Base-by-base conservation (phyloP, 139 green algal species). In the Chlorella vulgaris region DNA sequence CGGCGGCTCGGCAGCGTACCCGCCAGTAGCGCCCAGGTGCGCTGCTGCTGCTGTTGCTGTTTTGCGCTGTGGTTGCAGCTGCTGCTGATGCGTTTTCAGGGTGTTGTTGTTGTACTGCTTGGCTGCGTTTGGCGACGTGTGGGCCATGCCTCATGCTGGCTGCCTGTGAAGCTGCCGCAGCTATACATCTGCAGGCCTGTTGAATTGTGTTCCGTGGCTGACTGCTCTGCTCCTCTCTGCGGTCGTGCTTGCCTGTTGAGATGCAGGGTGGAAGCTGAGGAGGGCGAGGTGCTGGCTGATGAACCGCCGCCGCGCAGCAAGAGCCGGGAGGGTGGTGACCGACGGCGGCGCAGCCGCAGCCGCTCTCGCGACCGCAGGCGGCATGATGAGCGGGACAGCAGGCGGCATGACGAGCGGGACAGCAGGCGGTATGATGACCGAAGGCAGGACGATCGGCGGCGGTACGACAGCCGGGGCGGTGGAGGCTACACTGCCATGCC, bases 301-400 rank as follows among this genome's bases (percentile, higher is more conserved):
- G n/a, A 2, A 0, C 29, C 0, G 31, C 40, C 19, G 36, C 31
- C 19, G 10, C 66, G 36, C 10, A 73, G 66, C 33, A 22, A 36
- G 18, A 29, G n/a, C 8, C 33, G 66, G 36, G n/a, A 67, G 1
- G 15, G 33, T 2, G 2, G n/a, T 26, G 35, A 43, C 65, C n/a
- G 24, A 22, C 67, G 28, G 2, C 39, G 8, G 3, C 71, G 71
- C n/a, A 51, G 71, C 51, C 71, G 71, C 71, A 78, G 71, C 71
- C 71, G 71, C 50, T 65, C 42, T 35, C 71, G 71, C 1, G 71
- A 78, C 35, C 71, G 71, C 71, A 51, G 71, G 31, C 40, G n/a
- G 40, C 13, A 33, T 35, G 36, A 29, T 76, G 69, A 42, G 40
- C 13, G 24, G 21, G 39, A 8, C 35, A 15, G 15, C 47, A 24